phyloP scores from a whole-genome alignment of 176 grass and related monocot species.

The Carex pumila region DNA sequence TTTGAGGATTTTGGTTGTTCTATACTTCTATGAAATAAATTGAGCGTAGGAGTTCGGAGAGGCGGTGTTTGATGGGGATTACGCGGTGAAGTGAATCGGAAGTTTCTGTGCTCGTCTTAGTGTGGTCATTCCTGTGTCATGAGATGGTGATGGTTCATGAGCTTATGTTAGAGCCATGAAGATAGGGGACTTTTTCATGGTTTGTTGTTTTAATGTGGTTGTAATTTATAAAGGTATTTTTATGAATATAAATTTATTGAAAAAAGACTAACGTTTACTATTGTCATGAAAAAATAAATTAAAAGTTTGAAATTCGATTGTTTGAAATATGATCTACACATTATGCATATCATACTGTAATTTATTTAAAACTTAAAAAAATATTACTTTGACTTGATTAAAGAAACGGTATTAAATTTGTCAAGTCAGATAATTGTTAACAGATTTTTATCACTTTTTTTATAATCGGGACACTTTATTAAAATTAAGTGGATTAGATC shows the following conservation, averaged over 20 bases:
- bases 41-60: neutral
- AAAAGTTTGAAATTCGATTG: neutral
- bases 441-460: neutral
- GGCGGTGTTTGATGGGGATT: neutral
- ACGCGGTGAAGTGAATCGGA: neutral
- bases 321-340: neutral
- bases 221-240: too few species aligned
- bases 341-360: neutral
- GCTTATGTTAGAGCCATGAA: too few species aligned
- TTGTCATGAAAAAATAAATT: neutral
- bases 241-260: too few species aligned
- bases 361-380: neutral
- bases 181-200: too few species aligned
- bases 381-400: neutral
- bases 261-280: too few species aligned
- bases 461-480: neutral
- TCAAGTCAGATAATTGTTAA: neutral
- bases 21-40: neutral
- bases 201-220: too few species aligned
- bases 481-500: neutral
- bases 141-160: neutral
- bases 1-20: neutral
- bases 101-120: neutral
- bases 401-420: neutral
- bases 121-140: neutral